Percentiles rank a stretch among this genome's conserved stretches.
These are phyloP conservation scores for Pyrenula massariospora DNA, from an alignment of 495 filamentous ascomycete species.

Conservation along the genomic window DNA sequence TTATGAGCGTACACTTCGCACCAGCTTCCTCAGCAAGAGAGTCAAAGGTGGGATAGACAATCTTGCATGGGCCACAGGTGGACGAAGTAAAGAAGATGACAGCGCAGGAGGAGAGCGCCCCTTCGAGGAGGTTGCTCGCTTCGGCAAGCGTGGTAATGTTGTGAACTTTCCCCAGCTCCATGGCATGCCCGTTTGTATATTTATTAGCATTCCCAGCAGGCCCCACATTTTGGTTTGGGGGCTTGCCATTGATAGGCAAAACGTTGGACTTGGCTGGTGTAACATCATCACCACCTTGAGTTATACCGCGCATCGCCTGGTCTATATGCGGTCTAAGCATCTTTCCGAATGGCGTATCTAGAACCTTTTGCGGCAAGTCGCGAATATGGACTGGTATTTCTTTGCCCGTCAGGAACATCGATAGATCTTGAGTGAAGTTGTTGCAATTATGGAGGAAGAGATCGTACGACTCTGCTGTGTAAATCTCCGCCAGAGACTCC, in stretches of 20 bases:
- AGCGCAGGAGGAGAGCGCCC: constrained; percentile 53
- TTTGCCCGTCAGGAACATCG: constrained; percentile 81
- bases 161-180: constrained; percentile 27
- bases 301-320: constrained; percentile 56
- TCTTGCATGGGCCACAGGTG: constrained; percentile 76
- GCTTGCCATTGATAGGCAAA: constrained; percentile 9
- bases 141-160: constrained; percentile 41
- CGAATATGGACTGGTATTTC: constrained; percentile 81
- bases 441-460: constrained; percentile 92
- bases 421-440: constrained; percentile 91
- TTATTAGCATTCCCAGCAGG: constrained; percentile 1
- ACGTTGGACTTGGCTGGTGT: constrained; percentile 13
- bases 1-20: constrained; percentile 62
- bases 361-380: constrained; percentile 74
- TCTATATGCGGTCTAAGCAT: constrained; percentile 81
- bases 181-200: neutral
- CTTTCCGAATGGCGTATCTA: constrained; percentile 82
- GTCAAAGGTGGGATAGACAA: constrained; percentile 74
- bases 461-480: constrained; percentile 83
- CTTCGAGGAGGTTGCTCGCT: constrained; percentile 46
- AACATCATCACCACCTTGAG: constrained; percentile 35
- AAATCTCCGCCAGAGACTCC: constrained; percentile 68
- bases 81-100: constrained; percentile 89
- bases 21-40: constrained; percentile 64
- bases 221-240: constrained; percentile 5